Conservation (phyloP, 768 basidiomycete species). For the Lactarius pseudohatsudake region DNA sequence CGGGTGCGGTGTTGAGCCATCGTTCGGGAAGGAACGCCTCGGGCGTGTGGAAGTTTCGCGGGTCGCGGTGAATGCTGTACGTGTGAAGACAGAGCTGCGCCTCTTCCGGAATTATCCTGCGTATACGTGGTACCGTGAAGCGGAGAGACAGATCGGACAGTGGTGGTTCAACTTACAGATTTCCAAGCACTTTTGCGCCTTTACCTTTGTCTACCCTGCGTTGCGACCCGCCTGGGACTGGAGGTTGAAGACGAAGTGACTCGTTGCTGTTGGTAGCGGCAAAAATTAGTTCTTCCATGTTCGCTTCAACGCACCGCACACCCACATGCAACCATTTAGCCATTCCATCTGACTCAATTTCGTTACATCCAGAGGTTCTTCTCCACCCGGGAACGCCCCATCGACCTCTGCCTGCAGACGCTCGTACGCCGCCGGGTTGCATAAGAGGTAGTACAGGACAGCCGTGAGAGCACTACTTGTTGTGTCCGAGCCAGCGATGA, state of each 20-base stretch:
- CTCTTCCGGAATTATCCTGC: not conserved
- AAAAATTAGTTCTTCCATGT: not conserved
- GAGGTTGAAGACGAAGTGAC: slow-evolving; percentile 1
- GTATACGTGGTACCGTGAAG: no score
- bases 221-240: not conserved
- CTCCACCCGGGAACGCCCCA: not conserved
- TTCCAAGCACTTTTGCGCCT: not conserved
- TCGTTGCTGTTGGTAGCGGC: not conserved
- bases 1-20: not conserved
- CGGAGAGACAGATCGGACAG: no score
- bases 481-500: slow-evolving; percentile 5
- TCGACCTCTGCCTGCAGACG: slow-evolving; percentile 1
- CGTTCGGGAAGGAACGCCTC: slow-evolving; percentile 1
- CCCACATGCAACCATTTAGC: slow-evolving; percentile 17
- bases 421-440: not conserved
- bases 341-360: slow-evolving; percentile 11
- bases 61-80: slow-evolving; percentile 6
- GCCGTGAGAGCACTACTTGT: not conserved
- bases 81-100: slow-evolving; percentile 1
- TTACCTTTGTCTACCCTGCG: not conserved
- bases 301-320: not conserved
- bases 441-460: not conserved
- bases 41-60: slow-evolving; percentile 1
- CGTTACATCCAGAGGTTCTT: slow-evolving; percentile 5
- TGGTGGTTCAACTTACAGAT: not conserved